Percentiles rank a stretch among this genome's conserved stretches.
These are phyloP conservation scores for Kuraishia hungarica DNA, from an alignment of 805 yeast species.

Conservation along the genomic window DNA sequence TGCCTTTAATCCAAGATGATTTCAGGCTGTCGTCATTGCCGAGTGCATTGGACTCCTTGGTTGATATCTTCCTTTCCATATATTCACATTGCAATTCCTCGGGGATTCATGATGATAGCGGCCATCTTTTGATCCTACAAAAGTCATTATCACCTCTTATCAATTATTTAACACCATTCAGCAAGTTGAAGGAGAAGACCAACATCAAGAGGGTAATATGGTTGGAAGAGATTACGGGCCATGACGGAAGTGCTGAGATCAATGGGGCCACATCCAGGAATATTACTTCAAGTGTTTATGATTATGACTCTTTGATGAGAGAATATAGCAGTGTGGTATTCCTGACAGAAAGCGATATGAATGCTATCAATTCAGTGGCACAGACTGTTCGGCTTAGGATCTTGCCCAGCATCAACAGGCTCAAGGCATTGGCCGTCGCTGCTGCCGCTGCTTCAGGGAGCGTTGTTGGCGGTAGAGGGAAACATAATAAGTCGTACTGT, in stretches of 20 bases:
- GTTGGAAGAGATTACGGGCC: constrained; percentile 12
- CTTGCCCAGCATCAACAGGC: constrained; percentile 4
- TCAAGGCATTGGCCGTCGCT: background rate
- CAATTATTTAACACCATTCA: constrained; percentile 18
- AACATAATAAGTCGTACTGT: background rate
- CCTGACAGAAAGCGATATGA: constrained; percentile 3
- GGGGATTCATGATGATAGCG: background rate
- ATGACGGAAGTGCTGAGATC: constrained; percentile 2
- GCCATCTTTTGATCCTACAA: constrained; percentile 10
- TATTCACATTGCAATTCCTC: background rate
- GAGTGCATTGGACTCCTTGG: background rate
- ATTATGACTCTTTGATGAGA: constrained; percentile 11
- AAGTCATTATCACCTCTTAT: constrained; percentile 14
- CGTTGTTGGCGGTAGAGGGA: background rate
- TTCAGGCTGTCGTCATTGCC: background rate
- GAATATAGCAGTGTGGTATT: constrained; percentile 15
- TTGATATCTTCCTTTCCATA: constrained; percentile 1
- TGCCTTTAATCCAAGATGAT: background rate
- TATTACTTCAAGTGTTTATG: constrained; percentile 3
- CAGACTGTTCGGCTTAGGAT: constrained; percentile 3
- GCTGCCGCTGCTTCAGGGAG: background rate
- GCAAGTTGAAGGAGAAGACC: constrained; percentile 15
- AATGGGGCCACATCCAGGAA: background rate
- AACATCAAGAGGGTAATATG: constrained; percentile 19
- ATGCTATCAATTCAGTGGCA: constrained; percentile 2